Conservation (phyloP, 2,329 filamentous ascomycete genomes). For the Verticillium nubilum region DNA sequence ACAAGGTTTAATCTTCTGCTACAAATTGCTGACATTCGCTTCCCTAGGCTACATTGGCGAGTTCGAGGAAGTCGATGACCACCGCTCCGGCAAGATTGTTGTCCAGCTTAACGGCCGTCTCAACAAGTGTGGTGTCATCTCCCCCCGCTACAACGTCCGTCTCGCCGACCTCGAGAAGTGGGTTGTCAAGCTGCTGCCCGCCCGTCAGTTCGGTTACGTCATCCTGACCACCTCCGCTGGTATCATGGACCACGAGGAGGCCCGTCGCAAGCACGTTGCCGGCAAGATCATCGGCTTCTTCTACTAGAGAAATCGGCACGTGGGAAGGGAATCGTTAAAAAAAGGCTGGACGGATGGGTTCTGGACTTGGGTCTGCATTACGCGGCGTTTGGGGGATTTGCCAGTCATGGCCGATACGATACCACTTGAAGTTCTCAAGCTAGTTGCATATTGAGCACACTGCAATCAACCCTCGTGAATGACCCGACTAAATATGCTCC, state of each 20-base stretch:
- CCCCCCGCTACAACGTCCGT: constrained; percentile 98
- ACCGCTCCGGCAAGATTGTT: constrained; percentile 99
- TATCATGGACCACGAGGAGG: constrained; percentile 99
- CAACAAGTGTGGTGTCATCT: constrained; percentile 99
- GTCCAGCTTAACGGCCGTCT: constrained; percentile 98
- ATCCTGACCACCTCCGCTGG: constrained; percentile 98
- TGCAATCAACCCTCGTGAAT: constrained; percentile 2
- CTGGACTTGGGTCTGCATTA: background rate
- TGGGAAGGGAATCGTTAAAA: constrained; percentile 10
- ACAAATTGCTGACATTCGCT: constrained; percentile 60
- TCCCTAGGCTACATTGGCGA: constrained; percentile 91
- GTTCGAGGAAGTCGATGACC: constrained; percentile 99
- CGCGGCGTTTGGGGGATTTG: constrained; percentile 1
- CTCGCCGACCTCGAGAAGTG: constrained; percentile 98
- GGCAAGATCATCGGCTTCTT: constrained; percentile 99
- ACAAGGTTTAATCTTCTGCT: constrained; percentile 90
- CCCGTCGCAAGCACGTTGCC: constrained; percentile 84
- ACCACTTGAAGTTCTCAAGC: constrained; percentile 2
- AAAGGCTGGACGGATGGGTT: background rate
- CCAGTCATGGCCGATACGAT: constrained; percentile 1
- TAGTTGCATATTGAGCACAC: constrained; percentile 1
- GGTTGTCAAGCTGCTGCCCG: constrained; percentile 97
- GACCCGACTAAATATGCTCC: background rate
- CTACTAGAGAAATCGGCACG: constrained; percentile 59
- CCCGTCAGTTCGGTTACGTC: constrained; percentile 99